These are phyloP conservation scores for Puya raimondii DNA, from an alignment of 176 grass and related monocot genomes.

Conservation along the genomic window DNA sequence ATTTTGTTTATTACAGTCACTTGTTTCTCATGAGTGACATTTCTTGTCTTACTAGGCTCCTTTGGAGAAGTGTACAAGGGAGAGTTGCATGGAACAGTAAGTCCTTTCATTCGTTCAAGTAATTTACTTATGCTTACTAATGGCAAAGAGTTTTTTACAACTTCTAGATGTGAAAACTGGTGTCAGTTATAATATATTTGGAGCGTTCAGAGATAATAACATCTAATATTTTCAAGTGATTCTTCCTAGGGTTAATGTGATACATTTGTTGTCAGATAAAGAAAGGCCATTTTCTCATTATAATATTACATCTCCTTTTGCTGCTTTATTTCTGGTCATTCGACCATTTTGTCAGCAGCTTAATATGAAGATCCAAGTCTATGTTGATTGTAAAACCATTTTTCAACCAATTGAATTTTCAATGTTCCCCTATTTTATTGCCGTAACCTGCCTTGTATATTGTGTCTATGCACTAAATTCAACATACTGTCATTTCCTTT, in stretches of 20 bases:
- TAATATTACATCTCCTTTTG: no score
- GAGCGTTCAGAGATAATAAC: neutral
- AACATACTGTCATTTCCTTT: no score
- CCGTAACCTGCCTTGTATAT: no score
- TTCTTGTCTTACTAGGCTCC: slow-evolving; percentile 49
- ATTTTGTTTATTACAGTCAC: neutral
- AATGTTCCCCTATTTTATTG: no score
- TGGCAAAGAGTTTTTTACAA: neutral
- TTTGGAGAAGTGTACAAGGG: slow-evolving; percentile 99
- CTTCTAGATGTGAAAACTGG: neutral
- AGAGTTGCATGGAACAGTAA: slow-evolving; percentile 99
- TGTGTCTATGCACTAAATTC: no score
- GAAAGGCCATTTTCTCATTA: no score
- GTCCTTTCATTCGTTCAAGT: slow-evolving; percentile 19
- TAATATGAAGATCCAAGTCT: neutral
- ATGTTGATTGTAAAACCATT: neutral
- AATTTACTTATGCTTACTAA: neutral
- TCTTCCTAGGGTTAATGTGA: neutral
- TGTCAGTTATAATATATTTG: neutral
- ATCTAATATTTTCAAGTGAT: neutral
- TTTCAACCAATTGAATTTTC: neutral
- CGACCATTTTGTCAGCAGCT: neutral
- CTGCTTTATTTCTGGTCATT: neutral
- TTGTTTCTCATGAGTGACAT: slow-evolving; percentile 5
- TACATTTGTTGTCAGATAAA: no score